These are phyloP conservation scores for Euphorbia pulcherrima DNA, from an alignment of 345 rosid genomes.

Conservation along the genomic window DNA sequence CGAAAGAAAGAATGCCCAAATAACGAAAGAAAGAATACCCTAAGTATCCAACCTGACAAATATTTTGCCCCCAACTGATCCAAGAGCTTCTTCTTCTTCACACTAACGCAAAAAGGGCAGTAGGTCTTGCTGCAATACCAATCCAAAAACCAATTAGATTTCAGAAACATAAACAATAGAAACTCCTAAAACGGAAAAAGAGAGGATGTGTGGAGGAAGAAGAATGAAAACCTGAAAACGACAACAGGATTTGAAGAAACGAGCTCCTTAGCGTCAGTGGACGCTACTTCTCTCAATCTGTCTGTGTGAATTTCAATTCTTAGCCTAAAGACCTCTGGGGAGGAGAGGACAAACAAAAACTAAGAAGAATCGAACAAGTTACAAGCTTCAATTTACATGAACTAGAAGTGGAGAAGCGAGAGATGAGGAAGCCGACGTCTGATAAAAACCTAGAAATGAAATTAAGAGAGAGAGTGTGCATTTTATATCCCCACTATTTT, in stretches of 20 bases:
- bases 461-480: too few relatives aligned
- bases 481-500: too few relatives aligned
- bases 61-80: conserved; percentile 47
- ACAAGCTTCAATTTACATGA: too few relatives aligned
- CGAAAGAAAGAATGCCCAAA: not conserved
- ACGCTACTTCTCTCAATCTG: conserved; percentile 39
- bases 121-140: conserved; percentile 53
- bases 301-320: not conserved
- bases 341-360: too few relatives aligned
- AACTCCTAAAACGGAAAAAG: too few relatives aligned
- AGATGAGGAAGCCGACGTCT: too few relatives aligned
- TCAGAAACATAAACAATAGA: not conserved
- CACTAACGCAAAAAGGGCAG: conserved; percentile 60
- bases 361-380: too few relatives aligned
- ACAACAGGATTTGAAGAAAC: conserved; percentile 56
- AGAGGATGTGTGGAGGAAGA: not conserved
- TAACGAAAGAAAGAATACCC: conserved; percentile 23
- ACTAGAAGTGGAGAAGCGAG: too few relatives aligned
- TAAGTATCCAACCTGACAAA: conserved; percentile 57
- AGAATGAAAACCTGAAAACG: conserved; percentile 91
- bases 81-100: conserved; percentile 69
- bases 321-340: too few relatives aligned
- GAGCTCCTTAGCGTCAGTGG: conserved; percentile 53
- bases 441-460: too few relatives aligned
- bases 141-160: not conserved